Conservation (phyloP, 164 flowering plant genomes). For the Cinnamomum micranthum region DNA sequence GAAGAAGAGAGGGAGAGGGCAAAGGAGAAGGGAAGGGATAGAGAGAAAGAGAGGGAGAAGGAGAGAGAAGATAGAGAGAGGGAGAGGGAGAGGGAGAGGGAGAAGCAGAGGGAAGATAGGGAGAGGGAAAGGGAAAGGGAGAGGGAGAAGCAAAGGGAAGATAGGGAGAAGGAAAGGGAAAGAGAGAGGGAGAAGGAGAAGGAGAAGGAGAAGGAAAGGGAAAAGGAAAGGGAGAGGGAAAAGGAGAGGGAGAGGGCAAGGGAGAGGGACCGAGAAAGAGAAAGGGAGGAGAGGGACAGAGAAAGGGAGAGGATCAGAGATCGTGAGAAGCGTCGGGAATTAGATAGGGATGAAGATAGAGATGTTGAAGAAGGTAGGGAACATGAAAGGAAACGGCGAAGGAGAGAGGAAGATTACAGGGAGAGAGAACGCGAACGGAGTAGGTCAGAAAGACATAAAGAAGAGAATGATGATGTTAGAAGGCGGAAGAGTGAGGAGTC, state of each 20-base stretch:
- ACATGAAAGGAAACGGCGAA: constrained; percentile 45
- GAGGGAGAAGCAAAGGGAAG: constrained; percentile 8
- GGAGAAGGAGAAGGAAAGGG: constrained; percentile 21
- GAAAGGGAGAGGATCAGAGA: constrained; percentile 25
- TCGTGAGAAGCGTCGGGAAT: constrained; percentile 35
- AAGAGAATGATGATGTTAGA: constrained; percentile 44
- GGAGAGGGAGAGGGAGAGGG: constrained; percentile 17
- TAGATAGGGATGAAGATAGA: constrained; percentile 41
- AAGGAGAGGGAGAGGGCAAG: constrained; percentile 13
- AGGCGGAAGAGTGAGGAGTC: constrained; percentile 44
- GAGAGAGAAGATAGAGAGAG: constrained; percentile 16
- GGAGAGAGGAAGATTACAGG: constrained; percentile 48
- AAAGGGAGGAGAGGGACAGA: constrained; percentile 17
- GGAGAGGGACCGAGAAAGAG: constrained; percentile 7
- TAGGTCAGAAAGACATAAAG: constrained; percentile 50
- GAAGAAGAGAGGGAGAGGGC: constrained; percentile 16
- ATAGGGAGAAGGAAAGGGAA: constrained; percentile 21
- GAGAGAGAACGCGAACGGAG: constrained; percentile 40
- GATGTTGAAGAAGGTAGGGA: constrained; percentile 45
- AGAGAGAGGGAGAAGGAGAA: constrained; percentile 12
- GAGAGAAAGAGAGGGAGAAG: constrained; percentile 22
- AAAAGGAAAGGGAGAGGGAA: constrained; percentile 21
- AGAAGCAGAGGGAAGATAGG: constrained; percentile 14
- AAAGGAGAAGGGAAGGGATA: constrained; percentile 9
- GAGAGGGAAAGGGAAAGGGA: constrained; percentile 8